Evolutionary conservation across 352 stramenopile genomes (phyloP), one percentile per base, ranked within the genome.

Genomic region (Phytopythium oedochilum): DNA sequence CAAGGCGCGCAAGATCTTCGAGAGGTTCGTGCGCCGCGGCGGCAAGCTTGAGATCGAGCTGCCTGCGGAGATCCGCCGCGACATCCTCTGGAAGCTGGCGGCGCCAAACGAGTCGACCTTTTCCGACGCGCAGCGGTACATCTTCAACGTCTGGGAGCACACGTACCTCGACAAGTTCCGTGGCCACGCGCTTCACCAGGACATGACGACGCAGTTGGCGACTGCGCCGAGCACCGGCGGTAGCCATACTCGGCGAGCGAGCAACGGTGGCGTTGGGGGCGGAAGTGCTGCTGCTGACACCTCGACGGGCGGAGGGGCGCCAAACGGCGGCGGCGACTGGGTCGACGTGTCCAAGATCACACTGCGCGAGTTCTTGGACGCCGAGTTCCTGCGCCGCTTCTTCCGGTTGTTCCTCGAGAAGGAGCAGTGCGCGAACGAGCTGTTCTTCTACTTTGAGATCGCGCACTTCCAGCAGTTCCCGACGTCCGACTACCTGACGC

Each of bases 381-480:
- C 84, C 15, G 75, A 84, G 47, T 66, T 72, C 11, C 53, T 88
- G 34, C 71, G 78, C 1, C 77, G 69, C 26, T 80, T 72, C 56
- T 90, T 90, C 25, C 73, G 78, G 7, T 49, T 70, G n/a, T 90
- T 88, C 55, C 49, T 90, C 11, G 79, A 88, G 59, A 86, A 86
- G 22, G 79, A 90, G 29, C 78, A 85, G 53, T 90, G 77, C 31
- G 66, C 64, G 14, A 86, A 86, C 47, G 78, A 90, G 53, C 56
- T 88, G 35, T 82, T 79, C 51, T 88, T 90, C 38, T 90, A 88
- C 75, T 85, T 83, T 45, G 76, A 90, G 47, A 82, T 90, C 34
- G 54, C 69, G 25, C 79, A 66, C 22, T 90, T 86, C 54, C 78
- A 90, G 66, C 75, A 87, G 35, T 79, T 90, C 34, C 79, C 79